These are phyloP conservation scores for Beauveria bassiana DNA, from an alignment of 2,329 filamentous ascomycete genomes.

Conservation along the genomic window DNA sequence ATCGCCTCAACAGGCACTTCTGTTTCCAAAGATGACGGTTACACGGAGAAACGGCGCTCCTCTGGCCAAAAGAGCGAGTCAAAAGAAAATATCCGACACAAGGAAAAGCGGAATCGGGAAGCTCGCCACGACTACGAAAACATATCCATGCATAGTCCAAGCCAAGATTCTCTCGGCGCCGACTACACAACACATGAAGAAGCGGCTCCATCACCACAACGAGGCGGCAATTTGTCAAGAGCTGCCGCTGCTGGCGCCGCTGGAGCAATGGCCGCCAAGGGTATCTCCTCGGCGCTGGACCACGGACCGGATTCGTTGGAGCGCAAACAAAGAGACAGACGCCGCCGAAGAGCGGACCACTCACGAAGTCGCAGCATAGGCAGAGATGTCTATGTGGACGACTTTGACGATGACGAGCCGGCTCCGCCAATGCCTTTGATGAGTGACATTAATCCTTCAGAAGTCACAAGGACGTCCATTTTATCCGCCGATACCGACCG, in stretches of 20 bases:
- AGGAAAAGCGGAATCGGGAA: constrained; percentile 43
- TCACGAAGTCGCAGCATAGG: constrained; percentile 36
- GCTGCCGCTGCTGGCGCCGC: constrained; percentile 38
- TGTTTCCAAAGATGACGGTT: constrained; percentile 45
- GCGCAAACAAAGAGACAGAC: constrained; percentile 42
- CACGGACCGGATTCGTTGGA: constrained; percentile 39
- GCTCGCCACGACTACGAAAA: constrained; percentile 47
- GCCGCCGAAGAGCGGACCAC: constrained; percentile 44
- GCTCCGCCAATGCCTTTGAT: constrained; percentile 79
- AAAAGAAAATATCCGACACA: constrained; percentile 42
- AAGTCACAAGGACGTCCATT: constrained; percentile 81
- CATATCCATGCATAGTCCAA: constrained; percentile 39
- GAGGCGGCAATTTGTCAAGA: constrained; percentile 36
- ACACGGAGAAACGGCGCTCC: constrained; percentile 55
- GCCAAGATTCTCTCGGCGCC: constrained; percentile 39
- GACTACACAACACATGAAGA: constrained; percentile 25
- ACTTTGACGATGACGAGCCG: constrained; percentile 44
- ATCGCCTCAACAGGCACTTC: constrained; percentile 48
- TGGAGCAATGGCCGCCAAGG: constrained; percentile 27
- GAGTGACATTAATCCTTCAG: constrained; percentile 79
- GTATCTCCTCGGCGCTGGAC: constrained; percentile 26
- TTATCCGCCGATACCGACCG: constrained; percentile 72
- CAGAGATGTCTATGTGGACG: constrained; percentile 39
- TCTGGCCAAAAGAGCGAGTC: constrained; percentile 47
- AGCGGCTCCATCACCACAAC: constrained; percentile 37